Conservation (phyloP, 306 rosid species). For the Vicia villosa region DNA sequence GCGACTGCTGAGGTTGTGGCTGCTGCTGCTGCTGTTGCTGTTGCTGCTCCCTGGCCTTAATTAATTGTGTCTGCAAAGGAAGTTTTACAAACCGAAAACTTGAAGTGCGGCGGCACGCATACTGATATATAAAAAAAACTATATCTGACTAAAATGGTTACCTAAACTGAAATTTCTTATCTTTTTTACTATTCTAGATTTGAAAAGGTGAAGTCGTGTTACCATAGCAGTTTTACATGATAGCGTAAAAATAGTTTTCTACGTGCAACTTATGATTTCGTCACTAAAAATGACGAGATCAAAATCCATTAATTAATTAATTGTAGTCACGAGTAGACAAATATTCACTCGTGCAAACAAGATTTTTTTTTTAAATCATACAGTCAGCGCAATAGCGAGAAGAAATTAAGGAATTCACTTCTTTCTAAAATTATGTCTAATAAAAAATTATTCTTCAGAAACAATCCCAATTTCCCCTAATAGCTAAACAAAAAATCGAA, state of each 20-base stretch:
- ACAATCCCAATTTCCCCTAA: constrained; percentile 6
- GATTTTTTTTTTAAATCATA: constrained; percentile 1
- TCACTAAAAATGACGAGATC: not conserved
- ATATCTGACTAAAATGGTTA: too few species aligned
- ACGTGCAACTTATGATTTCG: not conserved
- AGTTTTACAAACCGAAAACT: constrained; percentile 41
- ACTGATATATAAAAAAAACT: too few species aligned
- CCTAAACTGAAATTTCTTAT: too few species aligned
- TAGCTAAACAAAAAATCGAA: not conserved
- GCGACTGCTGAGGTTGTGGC: constrained; percentile 65
- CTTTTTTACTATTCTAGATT: constrained; percentile 7
- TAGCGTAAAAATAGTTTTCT: not conserved
- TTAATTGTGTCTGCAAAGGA: constrained; percentile 72
- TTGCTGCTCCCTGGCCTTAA: constrained; percentile 89
- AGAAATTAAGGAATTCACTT: not conserved
- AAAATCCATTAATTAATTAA: not conserved
- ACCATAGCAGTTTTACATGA: not conserved
- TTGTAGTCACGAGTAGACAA: constrained; percentile 2
- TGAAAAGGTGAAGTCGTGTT: constrained; percentile 1
- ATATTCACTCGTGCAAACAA: constrained; percentile 20
- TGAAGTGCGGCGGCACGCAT: constrained; percentile 10
- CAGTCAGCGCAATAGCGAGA: constrained; percentile 6
- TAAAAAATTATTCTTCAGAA: not conserved
- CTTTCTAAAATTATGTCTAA: not conserved
- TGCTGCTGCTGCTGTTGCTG: constrained; percentile 74